These are phyloP conservation scores for Acacia crassicarpa DNA, from an alignment of 306 rosid genomes.

Conservation along the genomic window DNA sequence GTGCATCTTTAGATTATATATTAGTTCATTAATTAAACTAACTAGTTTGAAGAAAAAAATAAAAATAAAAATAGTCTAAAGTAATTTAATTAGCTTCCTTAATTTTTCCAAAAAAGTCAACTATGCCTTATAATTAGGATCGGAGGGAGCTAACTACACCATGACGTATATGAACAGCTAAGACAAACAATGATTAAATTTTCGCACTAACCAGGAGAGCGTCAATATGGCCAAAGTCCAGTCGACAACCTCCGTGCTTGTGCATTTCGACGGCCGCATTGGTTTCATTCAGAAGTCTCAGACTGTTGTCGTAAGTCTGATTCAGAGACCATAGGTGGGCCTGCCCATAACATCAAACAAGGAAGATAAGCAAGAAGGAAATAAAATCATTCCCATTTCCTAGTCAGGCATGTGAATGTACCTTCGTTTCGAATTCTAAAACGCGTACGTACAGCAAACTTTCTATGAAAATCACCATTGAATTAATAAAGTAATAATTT, in stretches of 20 bases:
- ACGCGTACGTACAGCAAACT: neutral
- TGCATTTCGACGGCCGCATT: constrained; percentile 84
- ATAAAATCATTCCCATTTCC: neutral
- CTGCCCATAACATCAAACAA: no score
- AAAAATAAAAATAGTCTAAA: no score
- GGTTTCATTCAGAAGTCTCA: constrained; percentile 77
- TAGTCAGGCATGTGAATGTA: neutral
- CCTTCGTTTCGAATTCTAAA: neutral
- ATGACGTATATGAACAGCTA: neutral
- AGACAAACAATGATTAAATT: neutral
- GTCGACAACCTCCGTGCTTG: constrained; percentile 72
- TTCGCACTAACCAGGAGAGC: constrained; percentile 56
- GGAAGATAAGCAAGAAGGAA: no score
- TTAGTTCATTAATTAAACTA: no score
- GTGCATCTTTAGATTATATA: no score
- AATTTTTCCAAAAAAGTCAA: no score
- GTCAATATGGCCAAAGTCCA: constrained; percentile 68
- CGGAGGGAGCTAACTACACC: neutral
- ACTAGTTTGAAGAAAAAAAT: no score
- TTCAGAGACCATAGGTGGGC: constrained; percentile 67
- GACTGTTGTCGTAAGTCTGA: constrained; percentile 70
- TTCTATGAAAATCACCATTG: neutral
- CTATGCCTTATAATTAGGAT: no score
- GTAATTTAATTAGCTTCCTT: no score
- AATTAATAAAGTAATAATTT: neutral